These are phyloP conservation scores for Lasiodiplodia theobromae DNA, from an alignment of 2,329 filamentous ascomycete genomes.

Conservation along the genomic window DNA sequence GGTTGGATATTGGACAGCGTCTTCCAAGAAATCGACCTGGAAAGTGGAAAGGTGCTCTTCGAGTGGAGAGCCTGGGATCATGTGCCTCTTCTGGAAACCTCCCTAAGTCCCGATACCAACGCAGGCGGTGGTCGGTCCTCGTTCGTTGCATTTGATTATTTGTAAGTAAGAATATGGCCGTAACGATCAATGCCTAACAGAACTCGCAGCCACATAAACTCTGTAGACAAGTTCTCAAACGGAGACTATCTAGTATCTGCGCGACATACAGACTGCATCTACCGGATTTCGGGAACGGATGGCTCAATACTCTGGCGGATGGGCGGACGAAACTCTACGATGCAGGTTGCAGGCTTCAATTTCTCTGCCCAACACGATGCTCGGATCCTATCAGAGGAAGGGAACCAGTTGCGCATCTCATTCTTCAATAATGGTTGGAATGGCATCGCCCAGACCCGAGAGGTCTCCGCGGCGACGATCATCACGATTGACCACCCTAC, in stretches of 20 bases:
- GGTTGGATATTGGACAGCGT: slow-evolving; percentile 52
- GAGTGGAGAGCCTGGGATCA: slow-evolving; percentile 67
- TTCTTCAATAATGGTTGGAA: slow-evolving; percentile 60
- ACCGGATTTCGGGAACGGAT: slow-evolving; percentile 38
- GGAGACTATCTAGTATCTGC: slow-evolving; percentile 42
- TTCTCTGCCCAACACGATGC: slow-evolving; percentile 26
- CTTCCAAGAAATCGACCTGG: slow-evolving; percentile 53
- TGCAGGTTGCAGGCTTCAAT: slow-evolving; percentile 34
- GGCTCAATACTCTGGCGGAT: slow-evolving; percentile 44
- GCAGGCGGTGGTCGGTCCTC: neutral
- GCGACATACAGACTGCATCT: slow-evolving; percentile 38
- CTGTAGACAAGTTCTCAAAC: slow-evolving; percentile 47
- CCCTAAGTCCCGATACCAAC: neutral
- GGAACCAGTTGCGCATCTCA: slow-evolving; percentile 40
- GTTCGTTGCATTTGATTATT: neutral
- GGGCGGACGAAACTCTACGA: slow-evolving; percentile 34
- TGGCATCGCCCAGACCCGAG: slow-evolving; percentile 35
- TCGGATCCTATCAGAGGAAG: neutral
- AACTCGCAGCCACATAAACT: slow-evolving; percentile 46
- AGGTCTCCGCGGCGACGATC: slow-evolving; percentile 16
- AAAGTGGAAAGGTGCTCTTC: slow-evolving; percentile 55
- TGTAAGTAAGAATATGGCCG: neutral
- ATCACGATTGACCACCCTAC: neutral
- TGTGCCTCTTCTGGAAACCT: slow-evolving; percentile 46
- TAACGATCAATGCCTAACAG: neutral